Conservation (phyloP, 2,329 filamentous ascomycete genomes). For the Phialophora verrucosa region DNA sequence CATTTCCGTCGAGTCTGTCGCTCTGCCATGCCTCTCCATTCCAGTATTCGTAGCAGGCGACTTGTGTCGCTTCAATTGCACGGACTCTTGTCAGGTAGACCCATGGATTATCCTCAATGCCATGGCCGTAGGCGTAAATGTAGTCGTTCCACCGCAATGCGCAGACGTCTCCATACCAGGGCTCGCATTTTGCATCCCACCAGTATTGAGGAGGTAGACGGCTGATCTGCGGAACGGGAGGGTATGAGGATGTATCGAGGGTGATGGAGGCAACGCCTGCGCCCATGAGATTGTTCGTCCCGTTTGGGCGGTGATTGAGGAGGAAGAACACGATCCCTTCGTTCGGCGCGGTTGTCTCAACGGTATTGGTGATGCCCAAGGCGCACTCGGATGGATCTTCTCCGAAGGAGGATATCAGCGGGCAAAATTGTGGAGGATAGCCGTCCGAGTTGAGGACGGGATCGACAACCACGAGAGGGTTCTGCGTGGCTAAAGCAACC, state of each 20-base stretch:
- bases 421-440: slow-evolving; percentile 39
- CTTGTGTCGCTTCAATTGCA: slow-evolving; percentile 28
- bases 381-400: slow-evolving; percentile 35
- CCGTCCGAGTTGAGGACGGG: slow-evolving; percentile 32
- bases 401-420: slow-evolving; percentile 28
- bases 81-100: slow-evolving; percentile 38
- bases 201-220: slow-evolving; percentile 35
- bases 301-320: slow-evolving; percentile 40
- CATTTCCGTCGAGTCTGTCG: slow-evolving; percentile 27
- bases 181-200: slow-evolving; percentile 39
- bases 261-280: slow-evolving; percentile 38
- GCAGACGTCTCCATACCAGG: slow-evolving; percentile 41
- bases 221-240: slow-evolving; percentile 31
- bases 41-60: slow-evolving; percentile 40
- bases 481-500: slow-evolving; percentile 36
- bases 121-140: slow-evolving; percentile 41
- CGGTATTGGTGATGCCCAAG: slow-evolving; percentile 40
- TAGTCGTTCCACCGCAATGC: slow-evolving; percentile 33
- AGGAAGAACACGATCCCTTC: slow-evolving; percentile 40
- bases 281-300: slow-evolving; percentile 38
- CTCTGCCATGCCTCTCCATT: slow-evolving; percentile 37
- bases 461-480: slow-evolving; percentile 38
- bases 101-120: slow-evolving; percentile 36
- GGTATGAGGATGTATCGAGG: slow-evolving; percentile 30
- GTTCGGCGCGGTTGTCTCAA: slow-evolving; percentile 30